Percentiles rank a stretch among this genome's conserved stretches.
These are phyloP conservation scores for Sergeia podlipaevii DNA, from an alignment of 208 protist species.

Conservation along the genomic window DNA sequence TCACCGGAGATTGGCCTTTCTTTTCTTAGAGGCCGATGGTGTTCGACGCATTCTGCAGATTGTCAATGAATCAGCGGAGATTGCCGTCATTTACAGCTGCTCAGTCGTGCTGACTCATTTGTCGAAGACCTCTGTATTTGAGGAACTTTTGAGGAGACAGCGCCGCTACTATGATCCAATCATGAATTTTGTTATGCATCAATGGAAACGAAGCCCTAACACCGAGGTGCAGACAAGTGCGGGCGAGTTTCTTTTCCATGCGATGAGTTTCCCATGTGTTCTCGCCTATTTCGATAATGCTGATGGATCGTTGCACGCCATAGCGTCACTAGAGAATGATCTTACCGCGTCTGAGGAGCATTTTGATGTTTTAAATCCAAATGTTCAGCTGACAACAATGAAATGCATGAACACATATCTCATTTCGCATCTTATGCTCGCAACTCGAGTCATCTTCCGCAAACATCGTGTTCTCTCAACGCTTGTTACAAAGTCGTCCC, in stretches of 20 bases:
- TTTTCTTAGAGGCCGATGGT: slow-evolving; percentile 71
- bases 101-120: slow-evolving; percentile 71
- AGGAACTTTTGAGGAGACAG: slow-evolving; percentile 69
- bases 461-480: slow-evolving; percentile 70
- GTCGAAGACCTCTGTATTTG: slow-evolving; percentile 56
- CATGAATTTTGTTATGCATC: slow-evolving; percentile 65
- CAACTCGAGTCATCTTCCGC: slow-evolving; percentile 77
- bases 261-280: slow-evolving; percentile 77
- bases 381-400: slow-evolving; percentile 48
- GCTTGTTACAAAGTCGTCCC: slow-evolving; percentile 64
- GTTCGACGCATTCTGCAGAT: slow-evolving; percentile 46
- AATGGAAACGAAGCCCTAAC: slow-evolving; percentile 51
- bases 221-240: slow-evolving; percentile 70
- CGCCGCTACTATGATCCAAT: slow-evolving; percentile 56
- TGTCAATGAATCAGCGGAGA: slow-evolving; percentile 28
- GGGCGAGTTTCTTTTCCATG: slow-evolving; percentile 69
- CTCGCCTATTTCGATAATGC: slow-evolving; percentile 61
- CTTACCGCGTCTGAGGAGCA: slow-evolving; percentile 63
- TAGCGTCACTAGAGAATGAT: slow-evolving; percentile 44
- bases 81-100: slow-evolving; percentile 57
- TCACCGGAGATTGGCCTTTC: slow-evolving; percentile 74
- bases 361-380: slow-evolving; percentile 63
- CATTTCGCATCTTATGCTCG: slow-evolving; percentile 76
- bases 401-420: slow-evolving; percentile 80
- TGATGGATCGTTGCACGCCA: slow-evolving; percentile 40